Conservation (phyloP, 169 alveolate genomes). For the Eimeria necatrix region DNA sequence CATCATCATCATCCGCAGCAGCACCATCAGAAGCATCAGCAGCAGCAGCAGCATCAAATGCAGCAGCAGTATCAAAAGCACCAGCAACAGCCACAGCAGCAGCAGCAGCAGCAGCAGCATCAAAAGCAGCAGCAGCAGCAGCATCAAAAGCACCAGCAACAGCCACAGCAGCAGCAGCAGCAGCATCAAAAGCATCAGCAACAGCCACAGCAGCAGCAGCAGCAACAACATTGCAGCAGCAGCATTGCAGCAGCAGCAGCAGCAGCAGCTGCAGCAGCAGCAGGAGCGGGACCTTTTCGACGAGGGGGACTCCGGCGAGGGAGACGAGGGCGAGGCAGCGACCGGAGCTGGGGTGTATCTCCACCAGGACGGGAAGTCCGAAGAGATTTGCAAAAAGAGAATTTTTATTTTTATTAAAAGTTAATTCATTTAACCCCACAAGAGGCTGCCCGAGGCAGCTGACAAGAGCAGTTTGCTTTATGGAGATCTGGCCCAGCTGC, state of each 20-base stretch:
- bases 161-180: neutral
- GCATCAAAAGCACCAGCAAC: too few relatives aligned
- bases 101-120: neutral
- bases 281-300: neutral
- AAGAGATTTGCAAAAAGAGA: neutral
- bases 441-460: neutral
- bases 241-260: neutral
- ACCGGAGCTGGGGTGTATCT: neutral
- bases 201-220: neutral
- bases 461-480: neutral
- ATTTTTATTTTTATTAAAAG: neutral
- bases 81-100: too few relatives aligned
- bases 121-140: too few relatives aligned
- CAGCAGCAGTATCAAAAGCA: neutral
- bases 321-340: neutral
- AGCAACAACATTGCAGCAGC: too few relatives aligned
- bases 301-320: neutral
- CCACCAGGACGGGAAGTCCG: slow-evolving; percentile 21
- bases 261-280: too few relatives aligned
- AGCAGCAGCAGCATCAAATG: neutral
- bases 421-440: neutral
- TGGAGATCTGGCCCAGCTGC: neutral
- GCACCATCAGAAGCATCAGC: neutral
- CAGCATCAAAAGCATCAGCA: neutral
- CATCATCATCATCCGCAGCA: too few relatives aligned